Evolutionary conservation across 2,329 filamentous ascomycete species (phyloP), one percentile per base, ranked within the genome.

Genomic region (Arthrocladium fulminans): DNA sequence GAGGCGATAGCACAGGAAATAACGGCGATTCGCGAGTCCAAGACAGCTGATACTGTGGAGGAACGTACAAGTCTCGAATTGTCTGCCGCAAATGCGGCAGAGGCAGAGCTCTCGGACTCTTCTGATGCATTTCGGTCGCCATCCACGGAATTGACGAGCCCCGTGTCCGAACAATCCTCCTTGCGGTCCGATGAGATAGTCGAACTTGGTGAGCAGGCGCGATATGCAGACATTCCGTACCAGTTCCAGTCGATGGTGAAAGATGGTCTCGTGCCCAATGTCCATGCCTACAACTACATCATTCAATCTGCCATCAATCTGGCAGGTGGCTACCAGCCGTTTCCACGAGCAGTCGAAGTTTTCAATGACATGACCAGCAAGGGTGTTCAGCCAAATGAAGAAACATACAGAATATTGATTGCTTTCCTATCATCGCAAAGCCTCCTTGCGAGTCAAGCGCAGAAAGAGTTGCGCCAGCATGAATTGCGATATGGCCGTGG

Each of bases 341-440:
- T 94, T 12, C 84, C 88, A 53, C 94, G 94, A 71, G 88, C 88
- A 3, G 76, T 97, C 45, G 89, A 95, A 69, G 86, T 98, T 45
- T 98, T 97, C 66, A 84, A 88, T 13, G 89, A 97, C 64, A 97
- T 98, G 92, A 80, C 95, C 58, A 81, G 84, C 56, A 84, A 89
- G 55, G 84, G 83, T 58, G 83, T 97, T 20, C 71, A 77, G 17
- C 89, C 90, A 6, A 84, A 96, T 63, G 81, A 82, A 47, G 79
- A 85, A 49, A 97, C 90, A 0, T 97, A 94, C 68, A 81, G 88
- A 61, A 88, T 88, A 27, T 73, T 98, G 15, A 85, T 98, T 48
- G 81, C 84, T 50, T 73, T 96, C 32, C 74, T 98, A 45, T 84
- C 89, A 15, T 78, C 81, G 12, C 82, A 88, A 55, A 88, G 88